phyloP scores from a whole-genome alignment of 169 alveolate species.

The Plasmodium ovale region DNA sequence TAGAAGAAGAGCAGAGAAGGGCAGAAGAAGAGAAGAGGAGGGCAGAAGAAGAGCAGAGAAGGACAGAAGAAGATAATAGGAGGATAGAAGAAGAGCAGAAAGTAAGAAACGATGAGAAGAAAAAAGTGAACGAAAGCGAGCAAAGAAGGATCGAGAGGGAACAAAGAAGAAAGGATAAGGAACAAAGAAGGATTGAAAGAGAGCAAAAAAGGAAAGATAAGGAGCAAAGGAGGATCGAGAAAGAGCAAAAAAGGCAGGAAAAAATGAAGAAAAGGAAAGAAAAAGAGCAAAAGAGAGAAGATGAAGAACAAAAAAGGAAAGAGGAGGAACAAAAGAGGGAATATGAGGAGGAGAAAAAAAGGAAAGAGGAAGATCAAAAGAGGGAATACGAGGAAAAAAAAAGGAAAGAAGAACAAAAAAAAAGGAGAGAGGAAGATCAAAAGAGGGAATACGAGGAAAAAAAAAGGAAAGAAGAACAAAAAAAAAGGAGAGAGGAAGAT shows the following conservation, averaged over 20 bases:
- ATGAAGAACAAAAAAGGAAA: neutral
- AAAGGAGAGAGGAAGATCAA: slow-evolving; percentile 1
- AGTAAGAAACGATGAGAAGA: neutral
- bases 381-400: neutral
- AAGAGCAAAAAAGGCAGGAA: neutral
- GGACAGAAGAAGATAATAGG: neutral
- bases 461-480: neutral
- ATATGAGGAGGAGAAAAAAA: neutral
- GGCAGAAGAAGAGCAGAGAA: neutral
- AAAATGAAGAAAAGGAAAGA: neutral
- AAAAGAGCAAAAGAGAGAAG: slow-evolving; percentile 8
- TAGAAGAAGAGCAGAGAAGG: neutral
- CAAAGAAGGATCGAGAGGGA: neutral
- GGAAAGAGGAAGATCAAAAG: neutral
- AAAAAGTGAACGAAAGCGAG: neutral
- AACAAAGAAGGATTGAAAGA: neutral
- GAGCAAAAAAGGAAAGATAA: neutral
- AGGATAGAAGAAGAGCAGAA: no score
- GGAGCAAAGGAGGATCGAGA: neutral
- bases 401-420: neutral
- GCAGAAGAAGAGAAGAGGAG: neutral
- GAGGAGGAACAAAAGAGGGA: slow-evolving; percentile 1
- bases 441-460: neutral
- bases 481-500: neutral
- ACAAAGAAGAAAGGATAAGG: neutral